Evolutionary conservation across 1,284 basidiomycete species (phyloP), one percentile per base, ranked within the genome.

Genomic region (Rhodotorula mucilaginosa): DNA sequence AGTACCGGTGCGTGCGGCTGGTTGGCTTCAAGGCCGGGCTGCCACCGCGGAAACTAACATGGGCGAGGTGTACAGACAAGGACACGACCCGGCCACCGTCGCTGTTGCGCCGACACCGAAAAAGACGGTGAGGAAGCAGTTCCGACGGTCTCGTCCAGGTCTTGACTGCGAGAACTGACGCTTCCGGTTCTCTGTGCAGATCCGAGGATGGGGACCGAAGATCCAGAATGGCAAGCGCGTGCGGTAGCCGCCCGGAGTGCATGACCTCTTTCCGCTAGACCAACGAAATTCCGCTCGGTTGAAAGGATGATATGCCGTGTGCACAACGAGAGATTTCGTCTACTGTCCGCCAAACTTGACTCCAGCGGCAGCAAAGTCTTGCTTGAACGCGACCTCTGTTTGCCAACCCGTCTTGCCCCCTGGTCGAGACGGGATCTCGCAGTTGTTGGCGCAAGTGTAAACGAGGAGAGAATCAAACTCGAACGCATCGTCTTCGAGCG

Each of bases 381-480:
- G 70, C 54, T 69, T 65, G 58, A 70, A 70, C 26, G 67, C 58
- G 21, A 64, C n/a, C 64, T 76, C 74, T 34, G 58, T 31, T 4
- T 64, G 68, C 74, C 74, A 76, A 3, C 73, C 74, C 18, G 70
- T 67, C 52, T 59, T 47, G 29, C 57, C 63, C 3, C 58, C 31
- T 19, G 18, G 51, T 7, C 54, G 65, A 18, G 65, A 15, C 15
- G 70, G 69, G 57, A 76, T 76, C 44, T 51, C 39, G 52, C 74
- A 76, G 51, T 74, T 70, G 34, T 65, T 58, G 39, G 59, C 19
- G 63, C 74, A 76, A 4, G 74, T 76, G 62, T 72, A 76, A 46
- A 72, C 73, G n/a, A 76, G 65, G 8, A 76, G 52, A 18, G 70
- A 70, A 62, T 74, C 74, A 39, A 76, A 74, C 29, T 69, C 60